Conservation (phyloP, 192 early-diverging fungal species). For the Dissophora ornata region DNA sequence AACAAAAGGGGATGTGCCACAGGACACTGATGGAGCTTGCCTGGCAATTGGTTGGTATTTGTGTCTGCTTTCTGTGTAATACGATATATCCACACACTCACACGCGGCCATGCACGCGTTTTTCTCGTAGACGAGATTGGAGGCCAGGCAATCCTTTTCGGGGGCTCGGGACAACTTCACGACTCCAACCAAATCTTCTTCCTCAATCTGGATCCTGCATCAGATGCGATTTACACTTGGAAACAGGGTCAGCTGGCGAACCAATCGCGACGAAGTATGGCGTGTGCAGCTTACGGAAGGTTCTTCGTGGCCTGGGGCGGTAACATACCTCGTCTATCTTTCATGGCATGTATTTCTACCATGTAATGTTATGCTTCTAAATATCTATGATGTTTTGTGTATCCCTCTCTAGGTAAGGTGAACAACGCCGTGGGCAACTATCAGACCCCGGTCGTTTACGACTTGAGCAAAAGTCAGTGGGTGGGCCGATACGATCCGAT, state of each 20-base stretch:
- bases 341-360: too few species aligned
- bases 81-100: too few species aligned
- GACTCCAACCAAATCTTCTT: constrained; percentile 6
- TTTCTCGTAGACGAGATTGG: neutral
- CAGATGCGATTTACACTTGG: neutral
- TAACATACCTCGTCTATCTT: too few species aligned
- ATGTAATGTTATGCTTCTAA: too few species aligned
- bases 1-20: neutral
- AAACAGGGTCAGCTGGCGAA: neutral
- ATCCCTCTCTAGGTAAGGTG: neutral
- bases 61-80: neutral
- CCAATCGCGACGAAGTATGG: constrained; percentile 2
- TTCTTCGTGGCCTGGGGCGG: constrained; percentile 1
- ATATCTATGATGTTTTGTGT: too few species aligned
- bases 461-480: neutral
- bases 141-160: neutral
- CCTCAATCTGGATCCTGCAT: neutral
- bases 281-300: neutral
- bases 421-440: neutral
- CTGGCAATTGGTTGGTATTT: neutral
- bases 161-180: neutral
- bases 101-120: too few species aligned
- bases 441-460: neutral
- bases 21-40: neutral
- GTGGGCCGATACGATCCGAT: neutral